Evolutionary conservation across 495 filamentous ascomycete species (phyloP), one percentile per base, ranked within the genome.

Genomic region (Cladorrhinum samala): DNA sequence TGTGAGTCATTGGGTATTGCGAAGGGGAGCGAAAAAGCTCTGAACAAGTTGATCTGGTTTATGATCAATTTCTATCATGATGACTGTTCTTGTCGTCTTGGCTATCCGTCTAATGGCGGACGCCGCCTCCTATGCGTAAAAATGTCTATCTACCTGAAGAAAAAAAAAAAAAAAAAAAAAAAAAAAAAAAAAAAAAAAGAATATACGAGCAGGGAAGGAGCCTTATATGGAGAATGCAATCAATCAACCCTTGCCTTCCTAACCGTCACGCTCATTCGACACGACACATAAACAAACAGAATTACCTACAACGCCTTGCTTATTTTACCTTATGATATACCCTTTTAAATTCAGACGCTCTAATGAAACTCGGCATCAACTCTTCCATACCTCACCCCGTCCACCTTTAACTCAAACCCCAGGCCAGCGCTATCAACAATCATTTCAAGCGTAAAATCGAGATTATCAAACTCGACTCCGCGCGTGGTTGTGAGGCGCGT

Each of bases 361-460:
- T 63, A 77, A 52, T 87, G 78, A 63, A 88, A 88, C 49, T 86
- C 83, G 0, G 84, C 84, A 52, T 81, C 79, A n/a, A 88, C 85
- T 52, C 77, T 68, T 16, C 84, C 85, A 70, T 88, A 88, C 59
- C 83, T 65, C 37, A 86, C 81, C 2, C 84, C 84, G 59, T 87
- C 84, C 23, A 89, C 85, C 64, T 83, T 84, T 45, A 89, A 62
- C 69, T 87, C 84, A 68, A 89, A 88, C 25, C 82, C 77, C 55
- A 89, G 58, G 9, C 83, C 82, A 0, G 85, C 85, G 50, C 81
- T 85, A 56, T 88, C 83, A 24, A 88, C 84, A 50, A 81, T 82
- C 81, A 89, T 84, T 66, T 87, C 84, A 18, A 89, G 76, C 9
- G 81, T 84, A 57, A 89, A 89, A 57, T 89, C 85, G 50, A 89